Evolutionary conservation across 495 filamentous ascomycete species (phyloP).

Genomic region (Annulohypoxylon maeteangense): DNA sequence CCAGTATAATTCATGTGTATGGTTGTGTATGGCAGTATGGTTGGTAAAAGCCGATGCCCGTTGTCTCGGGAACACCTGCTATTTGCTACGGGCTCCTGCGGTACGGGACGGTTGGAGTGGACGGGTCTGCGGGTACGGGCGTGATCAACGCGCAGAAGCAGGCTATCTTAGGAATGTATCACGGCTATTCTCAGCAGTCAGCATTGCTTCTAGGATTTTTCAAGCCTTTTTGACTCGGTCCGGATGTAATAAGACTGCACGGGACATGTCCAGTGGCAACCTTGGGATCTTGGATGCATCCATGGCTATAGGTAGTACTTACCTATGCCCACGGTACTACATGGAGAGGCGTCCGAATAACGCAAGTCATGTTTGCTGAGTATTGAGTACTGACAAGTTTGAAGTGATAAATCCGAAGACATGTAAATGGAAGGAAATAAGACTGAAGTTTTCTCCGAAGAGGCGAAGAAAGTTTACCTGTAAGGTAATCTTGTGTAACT

Average conservation of each 20-base stretch:
- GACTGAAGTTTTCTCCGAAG: background rate
- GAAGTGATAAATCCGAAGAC: background rate
- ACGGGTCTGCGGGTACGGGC: slow-evolving; percentile 15
- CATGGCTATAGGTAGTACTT: background rate
- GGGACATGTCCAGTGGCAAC: background rate
- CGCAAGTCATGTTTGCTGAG: background rate
- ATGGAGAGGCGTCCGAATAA: background rate
- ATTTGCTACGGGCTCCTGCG: slow-evolving; percentile 31
- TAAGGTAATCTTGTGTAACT: too few species aligned
- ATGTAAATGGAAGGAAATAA: background rate
- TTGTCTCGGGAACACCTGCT: slow-evolving; percentile 29
- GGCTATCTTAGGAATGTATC: background rate
- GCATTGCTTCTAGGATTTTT: background rate
- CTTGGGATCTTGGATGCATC: background rate
- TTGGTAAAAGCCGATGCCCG: slow-evolving; percentile 19
- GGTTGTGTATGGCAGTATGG: background rate
- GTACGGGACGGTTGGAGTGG: slow-evolving; percentile 9
- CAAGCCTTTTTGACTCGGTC: background rate
- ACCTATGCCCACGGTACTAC: background rate
- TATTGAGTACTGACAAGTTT: background rate
- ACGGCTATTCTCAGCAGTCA: background rate
- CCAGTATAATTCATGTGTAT: background rate
- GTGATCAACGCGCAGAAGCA: slow-evolving; percentile 20
- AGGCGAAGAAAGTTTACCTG: background rate
- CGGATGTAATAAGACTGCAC: slow-evolving; percentile 1